These are phyloP conservation scores for Leccinum uliginosum DNA, from an alignment of 768 basidiomycete genomes.

Conservation along the genomic window DNA sequence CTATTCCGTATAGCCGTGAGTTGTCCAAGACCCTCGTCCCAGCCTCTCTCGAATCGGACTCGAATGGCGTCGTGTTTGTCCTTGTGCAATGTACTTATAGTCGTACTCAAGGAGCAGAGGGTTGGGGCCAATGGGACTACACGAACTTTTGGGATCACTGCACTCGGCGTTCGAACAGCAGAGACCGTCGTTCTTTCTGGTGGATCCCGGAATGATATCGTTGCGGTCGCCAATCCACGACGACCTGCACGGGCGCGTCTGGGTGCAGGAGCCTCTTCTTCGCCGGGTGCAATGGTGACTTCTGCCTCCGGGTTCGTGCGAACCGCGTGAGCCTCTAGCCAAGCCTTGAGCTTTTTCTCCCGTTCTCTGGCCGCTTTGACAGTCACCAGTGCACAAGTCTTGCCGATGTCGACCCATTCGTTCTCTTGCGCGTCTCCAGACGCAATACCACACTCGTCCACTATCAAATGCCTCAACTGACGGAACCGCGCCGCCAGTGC, in stretches of 20 bases:
- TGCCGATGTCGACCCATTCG: conserved; percentile 60
- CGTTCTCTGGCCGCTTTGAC: conserved; percentile 58
- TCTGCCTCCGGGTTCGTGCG: background rate
- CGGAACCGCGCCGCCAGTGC: conserved; percentile 48
- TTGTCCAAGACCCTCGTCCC: conserved; percentile 55
- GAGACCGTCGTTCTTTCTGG: conserved; percentile 17
- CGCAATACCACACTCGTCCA: conserved; percentile 63
- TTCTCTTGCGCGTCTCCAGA: conserved; percentile 47
- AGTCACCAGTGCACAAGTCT: conserved; percentile 56
- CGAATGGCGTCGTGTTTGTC: conserved; percentile 39
- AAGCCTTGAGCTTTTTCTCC: conserved; percentile 56
- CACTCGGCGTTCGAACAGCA: conserved; percentile 4
- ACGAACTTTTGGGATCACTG: conserved; percentile 41
- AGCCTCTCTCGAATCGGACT: conserved; percentile 55
- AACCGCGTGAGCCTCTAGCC: conserved; percentile 38
- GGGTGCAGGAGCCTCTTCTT: conserved; percentile 1
- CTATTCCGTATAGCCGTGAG: conserved; percentile 47
- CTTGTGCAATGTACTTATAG: conserved; percentile 26
- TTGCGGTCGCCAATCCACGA: conserved; percentile 60
- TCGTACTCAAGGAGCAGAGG: conserved; percentile 48
- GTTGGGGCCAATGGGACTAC: conserved; percentile 53
- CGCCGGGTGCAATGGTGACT: background rate
- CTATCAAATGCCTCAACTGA: conserved; percentile 56
- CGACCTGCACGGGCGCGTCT: conserved; percentile 42
- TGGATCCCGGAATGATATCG: conserved; percentile 51